Percentiles rank a stretch among this genome's conserved stretches.
These are phyloP conservation scores for Quercus tomentella DNA, from an alignment of 331 rosid species.

Conservation along the genomic window DNA sequence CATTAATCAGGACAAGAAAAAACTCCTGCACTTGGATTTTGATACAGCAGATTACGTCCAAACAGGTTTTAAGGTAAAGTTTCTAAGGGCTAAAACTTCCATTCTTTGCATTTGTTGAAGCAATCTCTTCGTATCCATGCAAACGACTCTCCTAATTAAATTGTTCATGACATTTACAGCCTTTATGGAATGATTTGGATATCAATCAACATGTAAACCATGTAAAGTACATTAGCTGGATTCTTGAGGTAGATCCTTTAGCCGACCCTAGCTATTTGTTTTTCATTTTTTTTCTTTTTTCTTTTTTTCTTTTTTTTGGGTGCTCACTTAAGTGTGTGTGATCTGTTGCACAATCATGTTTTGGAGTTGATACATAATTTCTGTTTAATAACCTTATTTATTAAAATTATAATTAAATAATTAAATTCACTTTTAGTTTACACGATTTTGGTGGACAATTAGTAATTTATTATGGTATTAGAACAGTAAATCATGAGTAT, in stretches of 20 bases:
- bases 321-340: not conserved
- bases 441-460: too few species aligned
- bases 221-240: conserved; percentile 34
- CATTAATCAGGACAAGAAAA: conserved; percentile 5
- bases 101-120: not conserved
- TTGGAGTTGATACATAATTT: too few species aligned
- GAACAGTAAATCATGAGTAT: too few species aligned
- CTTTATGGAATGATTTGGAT: conserved; percentile 39
- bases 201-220: conserved; percentile 37
- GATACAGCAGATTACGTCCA: conserved; percentile 24
- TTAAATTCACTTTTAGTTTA: too few species aligned
- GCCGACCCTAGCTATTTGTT: too few species aligned
- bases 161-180: not conserved
- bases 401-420: too few species aligned
- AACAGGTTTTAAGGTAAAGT: conserved; percentile 18
- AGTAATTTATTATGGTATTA: too few species aligned
- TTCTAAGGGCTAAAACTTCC: not conserved
- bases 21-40: conserved; percentile 1
- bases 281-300: not conserved
- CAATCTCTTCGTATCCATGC: not conserved
- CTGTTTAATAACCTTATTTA: too few species aligned
- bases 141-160: not conserved
- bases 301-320: too few species aligned
- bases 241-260: conserved; percentile 28
- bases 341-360: too few species aligned